A percentile compares a stretch with the other conserved stretches of the same genome.
Conservation (phyloP, 768 basidiomycete genomes). For the Coprinopsis cinerea region DNA sequence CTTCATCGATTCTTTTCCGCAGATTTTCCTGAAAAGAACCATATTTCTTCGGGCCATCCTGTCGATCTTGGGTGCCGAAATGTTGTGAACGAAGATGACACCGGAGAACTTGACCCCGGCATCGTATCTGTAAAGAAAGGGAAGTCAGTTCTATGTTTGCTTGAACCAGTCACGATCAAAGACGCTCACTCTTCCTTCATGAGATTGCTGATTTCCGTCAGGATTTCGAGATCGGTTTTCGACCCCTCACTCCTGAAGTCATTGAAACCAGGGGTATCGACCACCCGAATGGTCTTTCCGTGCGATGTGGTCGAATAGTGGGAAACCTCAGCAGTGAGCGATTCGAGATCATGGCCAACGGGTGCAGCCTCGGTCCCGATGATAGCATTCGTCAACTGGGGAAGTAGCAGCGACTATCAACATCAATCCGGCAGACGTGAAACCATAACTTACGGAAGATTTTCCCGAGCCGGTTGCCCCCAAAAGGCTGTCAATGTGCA, state of each 20-base stretch:
- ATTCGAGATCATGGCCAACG: not conserved
- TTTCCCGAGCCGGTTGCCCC: constrained; percentile 3
- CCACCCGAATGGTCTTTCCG: not conserved
- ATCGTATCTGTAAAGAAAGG: not conserved
- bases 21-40: constrained; percentile 37
- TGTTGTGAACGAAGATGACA: constrained; percentile 38
- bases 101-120: constrained; percentile 15
- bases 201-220: constrained; percentile 8
- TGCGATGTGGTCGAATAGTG: not conserved
- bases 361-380: not conserved
- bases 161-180: not conserved
- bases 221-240: constrained; percentile 1
- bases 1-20: constrained; percentile 34
- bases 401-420: not conserved
- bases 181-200: constrained; percentile 9
- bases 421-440: no score
- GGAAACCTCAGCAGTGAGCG: not conserved
- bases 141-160: not conserved
- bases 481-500: constrained; percentile 3
- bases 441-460: constrained; percentile 1
- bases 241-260: not conserved
- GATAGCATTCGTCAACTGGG: constrained; percentile 7
- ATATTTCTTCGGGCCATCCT: constrained; percentile 34
- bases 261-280: constrained; percentile 7
- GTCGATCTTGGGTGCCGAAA: constrained; percentile 30